Percentiles rank a stretch among this genome's conserved stretches.
Evolutionary conservation across 2,329 filamentous ascomycete species (phyloP).

Genomic region (Claviceps capensis): DNA sequence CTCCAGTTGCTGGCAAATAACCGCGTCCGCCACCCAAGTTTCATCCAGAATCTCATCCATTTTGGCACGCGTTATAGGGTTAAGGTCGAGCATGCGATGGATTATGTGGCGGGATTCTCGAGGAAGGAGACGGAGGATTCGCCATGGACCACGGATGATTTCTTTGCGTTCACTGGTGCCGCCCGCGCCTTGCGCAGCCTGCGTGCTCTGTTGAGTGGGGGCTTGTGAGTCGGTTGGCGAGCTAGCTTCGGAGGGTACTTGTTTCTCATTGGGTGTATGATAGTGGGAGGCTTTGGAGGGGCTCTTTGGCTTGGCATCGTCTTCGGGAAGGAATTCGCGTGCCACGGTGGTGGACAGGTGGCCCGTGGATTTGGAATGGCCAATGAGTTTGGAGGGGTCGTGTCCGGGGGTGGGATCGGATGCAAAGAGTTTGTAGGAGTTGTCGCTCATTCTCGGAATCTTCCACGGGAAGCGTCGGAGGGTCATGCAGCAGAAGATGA

Average conservation of each 20-base stretch:
- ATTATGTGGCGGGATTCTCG: slow-evolving; percentile 84
- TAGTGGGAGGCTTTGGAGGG: slow-evolving; percentile 5
- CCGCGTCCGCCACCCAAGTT: slow-evolving; percentile 74
- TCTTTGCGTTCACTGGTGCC: slow-evolving; percentile 44
- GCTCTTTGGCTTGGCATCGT: slow-evolving; percentile 16
- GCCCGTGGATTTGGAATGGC: slow-evolving; percentile 31
- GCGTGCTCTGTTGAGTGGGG: neutral
- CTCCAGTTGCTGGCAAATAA: slow-evolving; percentile 70
- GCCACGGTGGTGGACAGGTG: slow-evolving; percentile 25
- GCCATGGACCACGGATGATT: slow-evolving; percentile 84
- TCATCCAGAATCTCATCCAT: slow-evolving; percentile 80
- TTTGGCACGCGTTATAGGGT: slow-evolving; percentile 69
- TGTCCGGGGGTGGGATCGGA: slow-evolving; percentile 68
- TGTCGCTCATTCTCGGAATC: slow-evolving; percentile 78
- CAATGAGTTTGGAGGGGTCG: slow-evolving; percentile 39
- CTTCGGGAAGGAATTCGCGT: slow-evolving; percentile 25
- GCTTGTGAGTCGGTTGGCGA: slow-evolving; percentile 7
- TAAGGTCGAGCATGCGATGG: slow-evolving; percentile 79
- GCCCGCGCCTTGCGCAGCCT: slow-evolving; percentile 2
- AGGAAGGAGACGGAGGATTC: slow-evolving; percentile 73
- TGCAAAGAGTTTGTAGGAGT: slow-evolving; percentile 87
- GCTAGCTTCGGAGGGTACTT: neutral
- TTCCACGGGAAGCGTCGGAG: slow-evolving; percentile 95
- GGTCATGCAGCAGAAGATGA: slow-evolving; percentile 99
- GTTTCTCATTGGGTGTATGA: slow-evolving; percentile 1